phyloP scores from a whole-genome alignment of 129 eudicot genomes.

The Kitagawia praeruptora region DNA sequence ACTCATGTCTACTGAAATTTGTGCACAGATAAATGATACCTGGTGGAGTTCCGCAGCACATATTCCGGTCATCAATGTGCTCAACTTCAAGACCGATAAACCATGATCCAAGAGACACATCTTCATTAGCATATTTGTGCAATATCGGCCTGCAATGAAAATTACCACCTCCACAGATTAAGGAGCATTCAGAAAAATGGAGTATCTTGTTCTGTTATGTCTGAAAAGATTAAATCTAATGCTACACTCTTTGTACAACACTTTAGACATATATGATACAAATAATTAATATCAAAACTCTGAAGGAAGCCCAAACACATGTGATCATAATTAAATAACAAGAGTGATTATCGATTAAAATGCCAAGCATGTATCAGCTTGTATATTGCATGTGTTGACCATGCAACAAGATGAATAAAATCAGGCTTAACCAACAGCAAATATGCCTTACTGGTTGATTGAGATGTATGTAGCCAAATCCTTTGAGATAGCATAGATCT shows the following conservation, averaged over 20 bases:
- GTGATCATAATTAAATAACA: neutral
- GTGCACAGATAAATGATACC: constrained; percentile 25
- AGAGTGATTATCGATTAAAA: neutral
- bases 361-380: neutral
- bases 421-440: neutral
- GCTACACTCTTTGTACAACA: neutral
- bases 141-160: constrained; percentile 48
- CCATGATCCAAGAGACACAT: constrained; percentile 90
- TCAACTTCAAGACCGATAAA: constrained; percentile 86
- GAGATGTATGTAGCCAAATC: constrained; percentile 85
- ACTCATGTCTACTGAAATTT: neutral
- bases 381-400: neutral
- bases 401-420: neutral
- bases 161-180: neutral
- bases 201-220: neutral
- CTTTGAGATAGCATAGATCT: constrained; percentile 73
- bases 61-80: constrained; percentile 82
- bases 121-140: constrained; percentile 84
- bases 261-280: neutral
- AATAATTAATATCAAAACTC: neutral
- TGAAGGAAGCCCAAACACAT: neutral
- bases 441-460: constrained; percentile 49
- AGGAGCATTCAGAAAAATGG: neutral
- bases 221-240: neutral
- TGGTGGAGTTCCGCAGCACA: constrained; percentile 77